Evolutionary conservation across 306 rosid species (phyloP), one percentile per base, ranked within the genome.

Genomic region (Benincasa hispida): DNA sequence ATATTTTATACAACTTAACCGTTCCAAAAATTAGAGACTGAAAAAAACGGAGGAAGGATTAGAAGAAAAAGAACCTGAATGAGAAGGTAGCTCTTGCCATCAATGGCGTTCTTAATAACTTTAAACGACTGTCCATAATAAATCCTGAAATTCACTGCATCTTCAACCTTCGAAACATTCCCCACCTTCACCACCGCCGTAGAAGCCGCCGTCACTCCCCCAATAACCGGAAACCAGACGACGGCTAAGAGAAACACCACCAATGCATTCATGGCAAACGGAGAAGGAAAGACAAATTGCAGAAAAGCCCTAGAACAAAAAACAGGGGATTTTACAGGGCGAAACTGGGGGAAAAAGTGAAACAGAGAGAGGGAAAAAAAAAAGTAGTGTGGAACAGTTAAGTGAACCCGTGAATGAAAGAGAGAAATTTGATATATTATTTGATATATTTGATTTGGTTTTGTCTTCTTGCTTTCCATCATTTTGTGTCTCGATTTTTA

Each of bases 21-120:
- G 2, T 30, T 30, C 10, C 10, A 41, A 10, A 35, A 37, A 57
- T 11, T 42, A 7, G 4, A 48, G 76, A 67, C 6, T 13, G 24
- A 32, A 14, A 60, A 12, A 9, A n/a, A n/a, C n/a, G n/a, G n/a
- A 22, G 2, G 53, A 8, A 30, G 2, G 24, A 0, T 5, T 25
- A 2, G n/a, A 47, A 45, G 78, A 3, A 19, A 25, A n/a, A 0
- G 50, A 79, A 93, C 98, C 98, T 93, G 98, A 63, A 93, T 88
- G 82, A 93, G 98, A 82, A 93, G 96, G 74, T 93, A 93, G 85
- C 97, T 93, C 77, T 84, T 92, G 76, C 92, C 96, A 83, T 93
- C 98, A 58, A 86, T 76, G 77, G 87, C 76, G 79, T 93, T 91
- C 84, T 93, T 93, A 66, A 93, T 93, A 82, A 93, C 98, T 80